A percentile compares a stretch with the other conserved stretches of the same genome.
These are phyloP conservation scores for Fusarium napiforme DNA, from an alignment of 2,329 filamentous ascomycete genomes.

Conservation along the genomic window DNA sequence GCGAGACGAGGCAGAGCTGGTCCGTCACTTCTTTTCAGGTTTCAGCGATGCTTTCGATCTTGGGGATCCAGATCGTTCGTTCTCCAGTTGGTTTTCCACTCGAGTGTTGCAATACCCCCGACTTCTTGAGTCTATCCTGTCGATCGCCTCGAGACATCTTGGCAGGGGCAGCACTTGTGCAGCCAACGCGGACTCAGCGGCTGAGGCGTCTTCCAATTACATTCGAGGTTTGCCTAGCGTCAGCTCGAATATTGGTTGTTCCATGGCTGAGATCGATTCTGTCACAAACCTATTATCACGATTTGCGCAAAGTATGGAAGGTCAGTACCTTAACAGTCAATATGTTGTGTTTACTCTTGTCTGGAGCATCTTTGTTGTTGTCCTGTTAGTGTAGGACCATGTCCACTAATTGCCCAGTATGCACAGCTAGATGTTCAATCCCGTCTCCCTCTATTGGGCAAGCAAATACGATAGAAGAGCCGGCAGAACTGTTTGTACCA, in stretches of 20 bases:
- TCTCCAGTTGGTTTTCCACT: background rate
- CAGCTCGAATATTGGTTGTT: too few species aligned
- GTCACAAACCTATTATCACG: background rate
- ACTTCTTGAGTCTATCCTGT: background rate
- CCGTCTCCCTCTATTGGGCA: too few species aligned
- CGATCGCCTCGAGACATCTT: background rate
- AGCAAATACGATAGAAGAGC: background rate
- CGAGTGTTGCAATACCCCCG: background rate
- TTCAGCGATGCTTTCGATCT: background rate
- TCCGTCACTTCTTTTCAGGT: background rate
- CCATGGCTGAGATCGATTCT: too few species aligned
- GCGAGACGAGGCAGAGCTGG: background rate
- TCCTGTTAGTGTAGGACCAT: background rate
- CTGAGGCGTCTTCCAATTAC: background rate
- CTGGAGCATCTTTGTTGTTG: background rate
- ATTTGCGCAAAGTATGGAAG: background rate
- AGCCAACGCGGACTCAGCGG: rapidly evolving
- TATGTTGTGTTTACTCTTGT: rapidly evolving
- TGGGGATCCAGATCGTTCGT: background rate
- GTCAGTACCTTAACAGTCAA: background rate
- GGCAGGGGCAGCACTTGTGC: rapidly evolving
- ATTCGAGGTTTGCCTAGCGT: background rate
- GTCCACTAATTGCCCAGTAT: background rate
- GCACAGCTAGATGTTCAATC: background rate
- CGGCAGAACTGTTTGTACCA: rapidly evolving